A percentile compares a stretch with the other conserved stretches of the same genome.
These are phyloP conservation scores for Fusarium ambrosium DNA, from an alignment of 2,329 filamentous ascomycete species.

Conservation along the genomic window DNA sequence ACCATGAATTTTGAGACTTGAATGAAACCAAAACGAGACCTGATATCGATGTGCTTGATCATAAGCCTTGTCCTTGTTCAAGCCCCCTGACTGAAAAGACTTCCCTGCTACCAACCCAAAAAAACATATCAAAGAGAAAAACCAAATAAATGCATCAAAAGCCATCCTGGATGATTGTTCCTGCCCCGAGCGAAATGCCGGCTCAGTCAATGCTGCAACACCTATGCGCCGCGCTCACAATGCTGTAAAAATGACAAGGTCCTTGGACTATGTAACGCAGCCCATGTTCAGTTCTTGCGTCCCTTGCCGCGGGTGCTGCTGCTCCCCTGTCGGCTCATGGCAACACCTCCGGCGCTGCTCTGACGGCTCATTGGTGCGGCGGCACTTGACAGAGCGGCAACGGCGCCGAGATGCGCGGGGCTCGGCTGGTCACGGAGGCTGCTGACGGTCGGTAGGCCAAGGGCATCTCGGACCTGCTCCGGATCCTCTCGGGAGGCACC, in stretches of 20 bases:
- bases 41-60: constrained; percentile 8
- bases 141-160: constrained; percentile 27
- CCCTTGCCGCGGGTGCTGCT: constrained; percentile 64
- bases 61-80: background rate
- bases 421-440: constrained; percentile 58
- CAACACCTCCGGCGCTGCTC: constrained; percentile 67
- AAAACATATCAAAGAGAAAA: constrained; percentile 9
- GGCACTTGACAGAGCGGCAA: constrained; percentile 49
- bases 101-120: constrained; percentile 18
- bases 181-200: constrained; percentile 3
- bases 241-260: constrained; percentile 42
- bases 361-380: constrained; percentile 68
- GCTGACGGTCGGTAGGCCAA: constrained; percentile 62
- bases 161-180: constrained; percentile 1
- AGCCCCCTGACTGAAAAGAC: constrained; percentile 12
- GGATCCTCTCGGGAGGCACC: constrained; percentile 61
- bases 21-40: constrained; percentile 25
- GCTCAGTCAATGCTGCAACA: constrained; percentile 19
- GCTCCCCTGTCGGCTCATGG: constrained; percentile 69
- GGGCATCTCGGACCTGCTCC: constrained; percentile 63
- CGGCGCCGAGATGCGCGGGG: constrained; percentile 42
- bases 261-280: constrained; percentile 7
- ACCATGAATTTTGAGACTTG: constrained; percentile 10
- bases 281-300: constrained; percentile 50
- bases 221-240: constrained; percentile 49